Conservation (phyloP, 2,329 filamentous ascomycete genomes). For the Bimuria novae-zelandiae region DNA sequence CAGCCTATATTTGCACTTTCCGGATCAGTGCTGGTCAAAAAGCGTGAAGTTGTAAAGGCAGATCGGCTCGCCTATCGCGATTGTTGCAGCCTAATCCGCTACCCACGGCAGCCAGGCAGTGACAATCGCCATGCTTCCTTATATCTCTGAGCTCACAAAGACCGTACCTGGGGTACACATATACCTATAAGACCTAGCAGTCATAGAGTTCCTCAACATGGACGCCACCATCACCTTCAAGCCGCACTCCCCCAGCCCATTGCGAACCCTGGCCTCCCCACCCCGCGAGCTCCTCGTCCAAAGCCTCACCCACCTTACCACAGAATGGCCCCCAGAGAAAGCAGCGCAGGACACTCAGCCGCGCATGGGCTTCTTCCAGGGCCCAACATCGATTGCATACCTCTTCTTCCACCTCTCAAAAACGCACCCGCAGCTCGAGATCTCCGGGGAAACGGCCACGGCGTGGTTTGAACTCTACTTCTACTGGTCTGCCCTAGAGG, state of each 20-base stretch:
- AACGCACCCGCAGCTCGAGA: slow-evolving; percentile 52
- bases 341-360: slow-evolving; percentile 37
- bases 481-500: slow-evolving; percentile 11
- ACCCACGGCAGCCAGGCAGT: too few species aligned
- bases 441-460: slow-evolving; percentile 52
- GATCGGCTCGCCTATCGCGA: too few species aligned
- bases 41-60: too few species aligned
- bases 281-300: slow-evolving; percentile 56
- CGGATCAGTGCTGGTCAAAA: too few species aligned
- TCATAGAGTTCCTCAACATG: background rate
- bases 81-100: too few species aligned
- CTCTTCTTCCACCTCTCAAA: slow-evolving; percentile 56
- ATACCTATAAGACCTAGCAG: background rate
- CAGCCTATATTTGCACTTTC: too few species aligned
- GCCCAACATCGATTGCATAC: slow-evolving; percentile 55
- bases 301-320: slow-evolving; percentile 54
- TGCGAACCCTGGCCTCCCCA: background rate
- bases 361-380: slow-evolving; percentile 56
- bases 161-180: too few species aligned
- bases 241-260: background rate
- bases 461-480: slow-evolving; percentile 57
- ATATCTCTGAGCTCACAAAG: too few species aligned
- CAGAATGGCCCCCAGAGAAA: slow-evolving; percentile 51
- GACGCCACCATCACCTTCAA: background rate
- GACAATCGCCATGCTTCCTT: too few species aligned